phyloP scores from a whole-genome alignment of 2,329 filamentous ascomycete species.

The Sphaceloma murrayae region DNA sequence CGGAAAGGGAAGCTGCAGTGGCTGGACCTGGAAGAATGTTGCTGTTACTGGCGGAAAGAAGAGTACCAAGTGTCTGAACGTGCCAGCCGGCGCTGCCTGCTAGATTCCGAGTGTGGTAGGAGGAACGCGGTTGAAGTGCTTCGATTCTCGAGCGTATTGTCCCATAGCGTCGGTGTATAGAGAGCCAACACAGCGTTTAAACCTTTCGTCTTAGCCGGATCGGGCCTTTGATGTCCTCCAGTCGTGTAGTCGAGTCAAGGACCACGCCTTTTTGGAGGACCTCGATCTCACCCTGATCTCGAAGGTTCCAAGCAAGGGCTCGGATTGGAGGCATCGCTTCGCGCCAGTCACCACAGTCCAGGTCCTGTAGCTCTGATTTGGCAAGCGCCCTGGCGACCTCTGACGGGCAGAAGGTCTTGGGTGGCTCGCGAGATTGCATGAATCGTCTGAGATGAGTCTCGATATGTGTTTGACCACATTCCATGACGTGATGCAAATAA shows the following conservation, averaged over 20 bases:
- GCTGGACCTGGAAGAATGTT: constrained; percentile 46
- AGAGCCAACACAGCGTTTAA: not conserved
- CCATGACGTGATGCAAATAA: not conserved
- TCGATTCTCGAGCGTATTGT: constrained; percentile 7
- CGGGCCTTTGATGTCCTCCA: constrained; percentile 37
- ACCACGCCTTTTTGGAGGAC: constrained; percentile 41
- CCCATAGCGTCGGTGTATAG: too few relatives aligned
- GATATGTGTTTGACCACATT: constrained; percentile 1
- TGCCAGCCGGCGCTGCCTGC: constrained; percentile 31
- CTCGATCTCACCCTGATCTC: constrained; percentile 36
- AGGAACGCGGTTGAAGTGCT: not conserved
- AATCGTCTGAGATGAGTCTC: constrained; percentile 11
- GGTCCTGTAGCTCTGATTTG: constrained; percentile 29
- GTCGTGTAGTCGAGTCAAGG: constrained; percentile 25
- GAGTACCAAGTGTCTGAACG: constrained; percentile 33
- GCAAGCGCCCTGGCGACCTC: constrained; percentile 42
- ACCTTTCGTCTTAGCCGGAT: constrained; percentile 34
- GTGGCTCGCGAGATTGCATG: constrained; percentile 25
- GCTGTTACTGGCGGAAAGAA: constrained; percentile 44
- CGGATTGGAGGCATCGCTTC: constrained; percentile 40
- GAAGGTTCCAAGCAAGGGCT: constrained; percentile 34
- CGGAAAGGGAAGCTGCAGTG: constrained; percentile 41
- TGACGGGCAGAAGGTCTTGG: constrained; percentile 46
- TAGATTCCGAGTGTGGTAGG: constrained; percentile 16
- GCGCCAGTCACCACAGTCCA: constrained; percentile 34